A percentile compares a stretch with the other conserved stretches of the same genome.
These are phyloP conservation scores for Olyra latifolia DNA, from an alignment of 176 grass and related monocot species.

Conservation along the genomic window DNA sequence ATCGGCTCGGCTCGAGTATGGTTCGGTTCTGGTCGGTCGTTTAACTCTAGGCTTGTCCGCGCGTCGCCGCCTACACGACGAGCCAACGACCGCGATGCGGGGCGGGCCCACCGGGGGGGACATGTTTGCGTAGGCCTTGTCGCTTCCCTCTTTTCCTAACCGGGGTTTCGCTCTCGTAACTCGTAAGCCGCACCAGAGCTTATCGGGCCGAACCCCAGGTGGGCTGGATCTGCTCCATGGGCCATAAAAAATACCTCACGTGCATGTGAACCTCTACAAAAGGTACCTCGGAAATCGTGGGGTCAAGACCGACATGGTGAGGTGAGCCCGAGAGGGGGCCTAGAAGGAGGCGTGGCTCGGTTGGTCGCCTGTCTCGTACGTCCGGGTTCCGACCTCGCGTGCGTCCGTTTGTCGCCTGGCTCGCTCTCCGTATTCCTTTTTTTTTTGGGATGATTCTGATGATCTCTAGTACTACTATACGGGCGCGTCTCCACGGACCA, in stretches of 20 bases:
- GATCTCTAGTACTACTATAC: too few relatives aligned
- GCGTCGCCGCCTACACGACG: constrained; percentile 24
- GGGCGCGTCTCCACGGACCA: too few relatives aligned
- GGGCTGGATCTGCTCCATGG: constrained; percentile 31
- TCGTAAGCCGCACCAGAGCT: not conserved
- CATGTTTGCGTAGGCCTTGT: constrained; percentile 32
- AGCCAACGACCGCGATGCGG: constrained; percentile 36
- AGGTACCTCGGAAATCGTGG: constrained; percentile 25
- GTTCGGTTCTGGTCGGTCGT: constrained; percentile 13
- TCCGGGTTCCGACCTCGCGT: constrained; percentile 32
- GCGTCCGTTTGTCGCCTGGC: not conserved
- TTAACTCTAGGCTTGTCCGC: constrained; percentile 37
- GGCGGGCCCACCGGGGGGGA: not conserved
- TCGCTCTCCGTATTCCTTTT: not conserved
- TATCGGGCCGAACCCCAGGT: constrained; percentile 26
- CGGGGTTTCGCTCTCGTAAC: not conserved
- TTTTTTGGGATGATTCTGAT: too few relatives aligned
- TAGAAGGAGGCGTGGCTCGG: constrained; percentile 33
- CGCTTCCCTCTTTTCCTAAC: constrained; percentile 5
- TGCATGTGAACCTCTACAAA: not conserved
- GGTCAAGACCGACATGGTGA: constrained; percentile 42
- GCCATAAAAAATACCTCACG: not conserved
- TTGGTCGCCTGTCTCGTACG: constrained; percentile 10
- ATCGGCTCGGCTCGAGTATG: too few relatives aligned
- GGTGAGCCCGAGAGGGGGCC: constrained; percentile 37